Base-by-base conservation (phyloP, 495 filamentous ascomycete species). In the Penicillium desertorum region DNA sequence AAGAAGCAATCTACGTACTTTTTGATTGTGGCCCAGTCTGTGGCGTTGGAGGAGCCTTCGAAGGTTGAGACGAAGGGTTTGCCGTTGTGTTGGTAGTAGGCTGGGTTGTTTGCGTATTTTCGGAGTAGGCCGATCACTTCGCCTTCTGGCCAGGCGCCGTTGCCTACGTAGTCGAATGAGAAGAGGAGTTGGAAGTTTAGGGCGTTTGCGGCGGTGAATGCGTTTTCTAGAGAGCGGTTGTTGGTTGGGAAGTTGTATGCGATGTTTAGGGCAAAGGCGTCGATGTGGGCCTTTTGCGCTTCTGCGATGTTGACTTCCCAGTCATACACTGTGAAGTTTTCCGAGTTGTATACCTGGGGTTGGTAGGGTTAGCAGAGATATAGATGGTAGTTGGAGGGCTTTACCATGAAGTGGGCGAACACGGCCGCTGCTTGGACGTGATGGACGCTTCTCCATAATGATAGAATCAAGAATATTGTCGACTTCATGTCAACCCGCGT, bases 221-320 rank as follows among this genome's bases (percentile, higher is more conserved):
- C 86, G 2, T 80, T 63, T 10, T 72, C 58, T 2, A 87, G 66
- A 51, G 82, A 79, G 9, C 57, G 61, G n/a, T 73, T 71, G 30
- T 45, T 55, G 4, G 52, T 55, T 12, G 76, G 83, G 63, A 77
- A 81, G 0, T 66, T 63, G 51, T 86, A 82, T 9, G 78, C 88
- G 43, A 89, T 78, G 56, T 91, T 90, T 30, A 91, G 64, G 0
- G 83, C 88, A 62, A 91, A 91, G 3, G 84, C 88, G 62, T 91
- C 88, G 48, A 91, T 88, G 36, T 83, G 79, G 0, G 82, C 77
- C 14, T 76, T 76, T 58, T 84, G 79, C 9, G 88, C 88, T 10
- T 78, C 68, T 8, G 62, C 65, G 44, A 91, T 86, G 49, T 91
- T 86, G 7, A 70, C 71, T 39, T 75, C 69, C 82, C 85, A 90